Base-by-base conservation (phyloP, 2,329 filamentous ascomycete species). In the Dactylonectria macrodidyma region DNA sequence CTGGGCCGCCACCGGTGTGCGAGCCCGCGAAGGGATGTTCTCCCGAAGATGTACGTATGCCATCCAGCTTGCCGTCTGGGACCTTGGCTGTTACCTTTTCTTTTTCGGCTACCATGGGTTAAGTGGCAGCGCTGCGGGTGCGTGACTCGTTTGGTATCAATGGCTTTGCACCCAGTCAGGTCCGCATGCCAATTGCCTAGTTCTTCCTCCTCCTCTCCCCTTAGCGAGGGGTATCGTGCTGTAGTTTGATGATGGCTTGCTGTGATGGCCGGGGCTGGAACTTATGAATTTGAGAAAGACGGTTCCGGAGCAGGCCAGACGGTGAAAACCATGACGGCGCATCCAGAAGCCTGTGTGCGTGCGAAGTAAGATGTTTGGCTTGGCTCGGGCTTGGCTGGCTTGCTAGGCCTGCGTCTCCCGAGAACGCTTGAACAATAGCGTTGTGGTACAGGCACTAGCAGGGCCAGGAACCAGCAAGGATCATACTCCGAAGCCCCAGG, bases 1-100 rank as follows among this genome's bases (percentile, higher is more conserved):
- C 24, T 34, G 34, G 41, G 44, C 38, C 33, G 50, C 12, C 19
- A 30, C 30, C 16, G 62, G 56, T 34, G 11, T 44, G 56, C 56
- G 54, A 57, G 58, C 22, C 38, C 57, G 41, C 55, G 63, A 51
- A 50, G 36, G 63, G 34, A 51, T 65, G 47, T 55, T 52, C 26
- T 56, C 41, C 57, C 51, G 57, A 65, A 57, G 41, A 48, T 52
- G 50, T 44, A 60, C 47, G 50, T 46, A 48, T 55, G 50, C 41
- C 33, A 22, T 50, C 33, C 19, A 19, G 50, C 50, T 48, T 48
- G 38, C 26, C 54, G 59, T 52, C 48, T 60, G 14, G 34, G 38
- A 57, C 47, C 44, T 41, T 52, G 51, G 36, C 57, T 36, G 11
- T 47, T 52, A 36, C 59, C 41, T 34, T 38, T 46, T 56, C 30